These are phyloP conservation scores for Viola odorata DNA, from an alignment of 345 rosid genomes.

Conservation along the genomic window DNA sequence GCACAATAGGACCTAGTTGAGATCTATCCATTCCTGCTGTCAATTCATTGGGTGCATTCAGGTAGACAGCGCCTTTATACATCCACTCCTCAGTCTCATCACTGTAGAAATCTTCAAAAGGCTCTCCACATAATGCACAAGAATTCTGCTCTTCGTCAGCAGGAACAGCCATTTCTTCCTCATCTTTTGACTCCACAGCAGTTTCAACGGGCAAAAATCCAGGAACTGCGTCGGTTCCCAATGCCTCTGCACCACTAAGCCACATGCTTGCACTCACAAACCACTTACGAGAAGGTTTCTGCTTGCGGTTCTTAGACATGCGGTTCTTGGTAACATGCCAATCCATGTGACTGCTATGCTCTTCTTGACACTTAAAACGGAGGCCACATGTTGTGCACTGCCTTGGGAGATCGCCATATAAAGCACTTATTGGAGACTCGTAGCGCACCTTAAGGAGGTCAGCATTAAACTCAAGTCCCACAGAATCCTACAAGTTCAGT, in stretches of 20 bases:
- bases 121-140: constrained; percentile 96
- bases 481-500: constrained; percentile 47
- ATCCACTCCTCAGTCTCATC: constrained; percentile 99
- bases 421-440: constrained; percentile 67
- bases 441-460: constrained; percentile 82
- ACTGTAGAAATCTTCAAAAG: constrained; percentile 92
- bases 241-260: constrained; percentile 98
- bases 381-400: constrained; percentile 97
- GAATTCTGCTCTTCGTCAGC: constrained; percentile 93
- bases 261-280: constrained; percentile 93
- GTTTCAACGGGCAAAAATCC: constrained; percentile 77
- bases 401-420: constrained; percentile 87
- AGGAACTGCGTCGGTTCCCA: constrained; percentile 89
- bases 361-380: constrained; percentile 88
- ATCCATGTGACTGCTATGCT: constrained; percentile 97
- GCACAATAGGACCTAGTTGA: constrained; percentile 91
- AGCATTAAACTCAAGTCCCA: constrained; percentile 70
- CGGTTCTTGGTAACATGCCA: constrained; percentile 99
- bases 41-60: constrained; percentile 68
- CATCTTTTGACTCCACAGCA: constrained; percentile 70
- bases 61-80: constrained; percentile 95
- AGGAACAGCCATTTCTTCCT: constrained; percentile 91
- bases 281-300: constrained; percentile 95
- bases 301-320: constrained; percentile 91
- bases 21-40: constrained; percentile 63